Evolutionary conservation across 495 filamentous ascomycete species (phyloP), one percentile per base, ranked within the genome.

Genomic region (Penicillium coprophilum): DNA sequence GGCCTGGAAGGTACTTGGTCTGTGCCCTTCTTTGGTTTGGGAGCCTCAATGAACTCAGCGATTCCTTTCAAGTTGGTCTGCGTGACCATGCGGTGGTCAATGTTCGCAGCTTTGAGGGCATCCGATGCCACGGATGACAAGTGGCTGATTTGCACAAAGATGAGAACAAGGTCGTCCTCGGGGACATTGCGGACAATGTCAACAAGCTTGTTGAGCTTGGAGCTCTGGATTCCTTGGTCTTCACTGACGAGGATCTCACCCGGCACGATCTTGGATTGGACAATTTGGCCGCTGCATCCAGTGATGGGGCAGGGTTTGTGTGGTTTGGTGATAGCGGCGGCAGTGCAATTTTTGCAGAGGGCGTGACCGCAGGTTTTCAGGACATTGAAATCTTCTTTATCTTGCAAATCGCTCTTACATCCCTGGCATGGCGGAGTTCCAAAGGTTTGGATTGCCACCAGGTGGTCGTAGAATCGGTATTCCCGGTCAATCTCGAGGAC

Each of bases 121-220:
- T 57, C 52, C 23, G 69, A 61, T 8, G 74, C 66, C 4, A 68
- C 55, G 11, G 61, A 43, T 45, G 79, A 72, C 3, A 83, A 44
- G 34, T 80, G 75, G 1, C 57, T 56, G 24, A 73, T 81, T 46
- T 84, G 83, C 17, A 81, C 65, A 55, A 85, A 85, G 2, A 85
- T 50, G 5, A 85, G 57, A 2, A 74, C 73, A 50, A 77, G 75
- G 13, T 85, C 82, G 3, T 69, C 62, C 7, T 55, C 27, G 3
- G 78, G 77, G 27, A 79, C 69, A 13, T 15, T 23, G 6, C 69
- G 61, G 41, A 85, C 67, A 8, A 82, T 61, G 10, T 74, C 53
- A 32, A 83, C 57, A 11, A 85, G 59, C n/a, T 70, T 69, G 39
- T 71, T 70, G 0, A 85, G 45, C 57, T 83, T 85, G 48, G 66